phyloP scores from a whole-genome alignment of 805 yeast genomes.

The Geotrichum ghanense region DNA sequence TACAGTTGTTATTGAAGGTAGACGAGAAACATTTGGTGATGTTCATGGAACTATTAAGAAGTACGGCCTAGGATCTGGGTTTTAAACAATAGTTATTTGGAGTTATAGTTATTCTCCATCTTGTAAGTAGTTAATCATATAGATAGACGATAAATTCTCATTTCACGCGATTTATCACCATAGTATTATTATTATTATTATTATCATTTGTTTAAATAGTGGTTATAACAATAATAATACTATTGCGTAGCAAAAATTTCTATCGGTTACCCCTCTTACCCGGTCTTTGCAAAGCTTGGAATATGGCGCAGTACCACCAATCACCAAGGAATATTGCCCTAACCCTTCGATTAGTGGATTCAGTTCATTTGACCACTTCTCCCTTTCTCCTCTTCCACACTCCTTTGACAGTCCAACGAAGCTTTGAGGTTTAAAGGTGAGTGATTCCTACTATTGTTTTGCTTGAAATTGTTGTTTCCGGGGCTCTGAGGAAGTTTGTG shows the following conservation, averaged over 20 bases:
- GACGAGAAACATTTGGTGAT: slow-evolving; percentile 77
- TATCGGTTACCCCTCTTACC: background rate
- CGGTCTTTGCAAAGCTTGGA: background rate
- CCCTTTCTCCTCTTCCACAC: background rate
- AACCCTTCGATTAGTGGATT: background rate
- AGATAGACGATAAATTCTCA: no score
- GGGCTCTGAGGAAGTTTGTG: no score
- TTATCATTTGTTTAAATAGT: no score
- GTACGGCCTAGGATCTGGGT: slow-evolving; percentile 61
- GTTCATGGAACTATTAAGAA: slow-evolving; percentile 49
- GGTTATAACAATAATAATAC: no score
- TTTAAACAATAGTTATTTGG: no score
- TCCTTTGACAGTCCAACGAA: background rate
- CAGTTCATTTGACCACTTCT: background rate
- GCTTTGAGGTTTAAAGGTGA: slow-evolving; percentile 1
- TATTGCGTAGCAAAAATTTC: background rate
- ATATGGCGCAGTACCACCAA: background rate
- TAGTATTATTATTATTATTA: no score
- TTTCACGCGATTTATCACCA: no score
- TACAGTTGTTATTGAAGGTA: slow-evolving; percentile 85
- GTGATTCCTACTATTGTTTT: no score
- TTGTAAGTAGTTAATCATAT: no score
- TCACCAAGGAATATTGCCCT: background rate
- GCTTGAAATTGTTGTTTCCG: no score
- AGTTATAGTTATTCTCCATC: no score